phyloP scores from a whole-genome alignment of 257 asterid species.

The Jacaranda copaia region DNA sequence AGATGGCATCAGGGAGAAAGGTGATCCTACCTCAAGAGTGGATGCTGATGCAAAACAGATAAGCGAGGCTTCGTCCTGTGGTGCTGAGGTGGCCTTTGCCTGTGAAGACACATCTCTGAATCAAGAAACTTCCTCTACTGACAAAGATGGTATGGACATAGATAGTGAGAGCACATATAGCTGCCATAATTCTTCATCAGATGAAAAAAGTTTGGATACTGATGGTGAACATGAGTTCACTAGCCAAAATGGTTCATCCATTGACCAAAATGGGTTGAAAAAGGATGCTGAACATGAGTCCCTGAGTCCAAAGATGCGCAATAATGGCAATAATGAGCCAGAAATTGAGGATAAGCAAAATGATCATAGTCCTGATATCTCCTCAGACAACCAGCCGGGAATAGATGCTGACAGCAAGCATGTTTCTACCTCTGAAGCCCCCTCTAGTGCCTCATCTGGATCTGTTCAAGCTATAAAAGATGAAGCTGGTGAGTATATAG shows the following conservation, averaged over 20 bases:
- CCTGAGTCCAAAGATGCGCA: conserved; percentile 27
- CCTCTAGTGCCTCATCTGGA: conserved; percentile 43
- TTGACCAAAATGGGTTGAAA: conserved; percentile 36
- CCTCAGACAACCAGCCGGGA: conserved; percentile 40
- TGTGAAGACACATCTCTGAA: conserved; percentile 36
- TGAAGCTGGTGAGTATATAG: conserved; percentile 43
- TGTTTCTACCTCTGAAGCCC: conserved; percentile 40
- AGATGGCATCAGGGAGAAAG: conserved; percentile 27
- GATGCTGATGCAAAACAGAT: conserved; percentile 34
- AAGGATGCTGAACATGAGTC: conserved; percentile 35
- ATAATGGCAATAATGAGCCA: conserved; percentile 30
- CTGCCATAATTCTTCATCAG: conserved; percentile 54
- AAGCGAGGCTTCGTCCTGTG: conserved; percentile 29
- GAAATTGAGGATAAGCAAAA: conserved; percentile 28
- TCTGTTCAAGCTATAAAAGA: conserved; percentile 41
- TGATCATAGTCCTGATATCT: conserved; percentile 33
- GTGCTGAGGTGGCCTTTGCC: conserved; percentile 39
- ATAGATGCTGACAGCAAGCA: conserved; percentile 37
- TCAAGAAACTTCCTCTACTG: conserved; percentile 44
- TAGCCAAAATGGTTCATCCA: conserved; percentile 44
- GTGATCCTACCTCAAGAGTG: conserved; percentile 24
- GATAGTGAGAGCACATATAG: conserved; percentile 65
- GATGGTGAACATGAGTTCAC: conserved; percentile 44
- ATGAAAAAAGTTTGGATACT: conserved; percentile 39
- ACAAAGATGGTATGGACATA: conserved; percentile 45